A percentile compares a stretch with the other conserved stretches of the same genome.
Conservation (phyloP, 257 asterid species). For the Prunella vulgaris region DNA sequence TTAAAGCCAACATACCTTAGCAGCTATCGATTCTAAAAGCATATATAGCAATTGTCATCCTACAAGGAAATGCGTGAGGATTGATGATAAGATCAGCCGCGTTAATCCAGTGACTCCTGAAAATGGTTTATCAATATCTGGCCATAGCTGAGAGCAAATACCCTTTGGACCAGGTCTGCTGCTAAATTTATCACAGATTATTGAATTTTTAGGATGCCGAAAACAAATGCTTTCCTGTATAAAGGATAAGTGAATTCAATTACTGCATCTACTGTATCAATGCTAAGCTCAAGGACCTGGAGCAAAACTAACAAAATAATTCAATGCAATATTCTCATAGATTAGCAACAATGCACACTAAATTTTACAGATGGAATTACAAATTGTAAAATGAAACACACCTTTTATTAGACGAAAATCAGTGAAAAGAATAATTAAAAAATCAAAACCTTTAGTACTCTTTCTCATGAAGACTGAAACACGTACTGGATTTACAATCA, state of each 20-base stretch:
- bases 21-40: conserved; percentile 97
- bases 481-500: no score
- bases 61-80: conserved; percentile 96
- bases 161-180: conserved; percentile 99
- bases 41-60: conserved; percentile 98
- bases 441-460: no score
- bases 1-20: conserved; percentile 96
- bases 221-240: conserved; percentile 83
- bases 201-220: conserved; percentile 79
- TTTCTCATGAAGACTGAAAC: no score
- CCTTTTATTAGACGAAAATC: no score
- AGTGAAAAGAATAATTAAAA: no score
- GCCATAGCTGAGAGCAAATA: conserved; percentile 98
- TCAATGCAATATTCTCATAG: background rate
- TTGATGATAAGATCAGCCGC: conserved; percentile 95
- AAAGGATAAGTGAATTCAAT: conserved; percentile 14
- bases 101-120: conserved; percentile 83
- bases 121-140: conserved; percentile 92
- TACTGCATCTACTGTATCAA: background rate
- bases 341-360: background rate
- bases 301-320: background rate
- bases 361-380: background rate
- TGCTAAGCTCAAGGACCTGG: background rate
- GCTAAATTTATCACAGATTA: conserved; percentile 96
- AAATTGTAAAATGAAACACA: background rate